These are phyloP conservation scores for Chytriomyces sp. DNA, from an alignment of 192 early-diverging fungal genomes.

Conservation along the genomic window DNA sequence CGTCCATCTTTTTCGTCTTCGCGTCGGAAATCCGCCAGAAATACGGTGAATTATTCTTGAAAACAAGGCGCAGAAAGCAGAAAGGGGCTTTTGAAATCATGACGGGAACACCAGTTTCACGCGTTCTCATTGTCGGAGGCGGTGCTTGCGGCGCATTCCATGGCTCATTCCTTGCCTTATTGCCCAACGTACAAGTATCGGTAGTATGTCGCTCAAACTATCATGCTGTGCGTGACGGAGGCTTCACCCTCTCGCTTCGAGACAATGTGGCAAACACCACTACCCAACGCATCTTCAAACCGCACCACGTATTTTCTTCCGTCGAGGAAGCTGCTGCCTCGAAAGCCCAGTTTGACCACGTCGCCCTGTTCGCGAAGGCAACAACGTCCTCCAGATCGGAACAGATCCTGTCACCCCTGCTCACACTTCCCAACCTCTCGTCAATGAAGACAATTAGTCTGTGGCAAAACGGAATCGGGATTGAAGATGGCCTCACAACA, in stretches of 20 bases:
- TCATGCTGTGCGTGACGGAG: background rate
- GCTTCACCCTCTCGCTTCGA: background rate
- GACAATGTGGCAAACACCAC: background rate
- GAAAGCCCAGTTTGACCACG: background rate
- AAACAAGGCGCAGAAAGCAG: no score
- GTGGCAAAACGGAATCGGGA: conserved; percentile 19
- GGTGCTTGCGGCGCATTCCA: conserved; percentile 14
- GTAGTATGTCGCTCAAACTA: conserved; percentile 10
- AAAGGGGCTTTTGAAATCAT: background rate
- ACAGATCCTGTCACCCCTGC: background rate
- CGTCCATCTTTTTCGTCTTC: no score
- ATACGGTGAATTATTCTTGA: no score
- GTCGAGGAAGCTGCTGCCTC: background rate
- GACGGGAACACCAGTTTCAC: no score
- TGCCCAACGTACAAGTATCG: background rate
- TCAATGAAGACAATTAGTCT: background rate
- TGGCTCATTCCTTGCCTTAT: background rate
- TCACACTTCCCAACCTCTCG: background rate
- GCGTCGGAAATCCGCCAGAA: no score
- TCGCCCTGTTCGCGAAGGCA: conserved; percentile 3
- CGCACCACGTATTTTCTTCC: background rate
- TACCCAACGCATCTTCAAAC: background rate
- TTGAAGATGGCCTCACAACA: background rate
- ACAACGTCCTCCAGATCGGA: background rate
- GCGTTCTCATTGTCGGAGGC: conserved; percentile 4